Conservation (phyloP, 257 asterid genomes). For the Solanum neorickii region DNA sequence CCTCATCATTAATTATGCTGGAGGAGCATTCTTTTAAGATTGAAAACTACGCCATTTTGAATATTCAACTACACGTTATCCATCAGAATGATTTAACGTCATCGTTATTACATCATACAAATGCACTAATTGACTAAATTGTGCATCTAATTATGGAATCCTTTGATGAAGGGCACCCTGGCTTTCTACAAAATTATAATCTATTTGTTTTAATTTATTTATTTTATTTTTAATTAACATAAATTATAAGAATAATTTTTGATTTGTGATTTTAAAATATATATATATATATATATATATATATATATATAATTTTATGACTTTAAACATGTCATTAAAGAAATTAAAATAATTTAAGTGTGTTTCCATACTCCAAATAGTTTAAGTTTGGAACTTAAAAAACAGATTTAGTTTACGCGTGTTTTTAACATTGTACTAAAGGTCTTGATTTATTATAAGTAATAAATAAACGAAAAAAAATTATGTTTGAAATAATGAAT, state of each 20-base stretch:
- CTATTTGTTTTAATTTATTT: accelerated
- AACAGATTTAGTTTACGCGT: accelerated
- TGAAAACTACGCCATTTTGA: background rate
- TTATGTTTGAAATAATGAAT: too few relatives aligned
- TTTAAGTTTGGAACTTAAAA: background rate
- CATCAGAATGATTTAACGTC: background rate
- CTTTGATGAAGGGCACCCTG: background rate
- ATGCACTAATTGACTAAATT: background rate
- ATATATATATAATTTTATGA: accelerated
- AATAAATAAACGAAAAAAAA: too few relatives aligned
- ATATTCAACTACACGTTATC: background rate
- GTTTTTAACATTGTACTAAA: too few relatives aligned
- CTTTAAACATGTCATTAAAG: too few relatives aligned
- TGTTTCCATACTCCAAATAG: background rate
- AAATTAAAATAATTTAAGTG: too few relatives aligned
- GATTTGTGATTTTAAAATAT: too few relatives aligned
- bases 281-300: too few relatives aligned
- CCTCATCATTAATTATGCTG: background rate
- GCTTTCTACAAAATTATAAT: background rate
- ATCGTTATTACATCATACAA: background rate
- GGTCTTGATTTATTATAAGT: too few relatives aligned
- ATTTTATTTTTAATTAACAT: too few relatives aligned
- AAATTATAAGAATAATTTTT: too few relatives aligned
- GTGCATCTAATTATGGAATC: background rate
- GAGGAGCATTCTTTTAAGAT: background rate